Evolutionary conservation across 768 basidiomycete species (phyloP), one percentile per base, ranked within the genome.

Genomic region (Lactifluus volemus): DNA sequence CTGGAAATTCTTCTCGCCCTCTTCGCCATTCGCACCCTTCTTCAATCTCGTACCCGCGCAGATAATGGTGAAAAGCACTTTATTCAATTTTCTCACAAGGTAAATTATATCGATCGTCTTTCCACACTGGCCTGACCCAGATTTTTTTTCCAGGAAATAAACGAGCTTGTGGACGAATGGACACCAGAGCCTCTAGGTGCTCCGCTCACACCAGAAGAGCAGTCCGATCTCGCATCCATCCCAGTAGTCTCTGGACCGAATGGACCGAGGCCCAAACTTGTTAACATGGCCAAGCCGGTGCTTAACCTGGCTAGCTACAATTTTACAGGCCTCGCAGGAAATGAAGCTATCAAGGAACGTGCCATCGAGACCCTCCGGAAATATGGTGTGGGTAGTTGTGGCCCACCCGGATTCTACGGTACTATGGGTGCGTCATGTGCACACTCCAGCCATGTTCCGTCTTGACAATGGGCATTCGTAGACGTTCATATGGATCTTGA

Each of bases 101-200:
- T 92, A 56, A n/a, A 34, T 77, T 71, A 17, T 25, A 30, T 45
- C n/a, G 36, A 11, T 47, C 8, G 41, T 39, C 21, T 59, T 4
- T 32, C 21, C 63, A 53, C 5, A 49, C 14, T 21, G 15, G 9
- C 21, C 32, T 54, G 15, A 59, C 41, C 38, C 17, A 9, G 7
- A 14, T 63, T 32, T n/a, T 19, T 47, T 11, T 8, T 34, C 34
- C 67, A 97, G 94, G 97, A 98, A 85, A 84, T 98, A 47, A 86
- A 98, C 70, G 97, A 98, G 70, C 81, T 98, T 30, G 94, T 99
- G 1, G 87, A 92, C 54, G 97, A 98, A 72, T 99, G 94, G 92
- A 76, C 76, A 2, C 97, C 97, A 0, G 91, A 95, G 63, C 84
- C 90, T 8, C 80, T 99, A 9, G 84, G 80, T 4, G 80, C 78